Evolutionary conservation across 129 eudicot genomes (phyloP).

Genomic region (Pseudognaphalium luteoalbum): DNA sequence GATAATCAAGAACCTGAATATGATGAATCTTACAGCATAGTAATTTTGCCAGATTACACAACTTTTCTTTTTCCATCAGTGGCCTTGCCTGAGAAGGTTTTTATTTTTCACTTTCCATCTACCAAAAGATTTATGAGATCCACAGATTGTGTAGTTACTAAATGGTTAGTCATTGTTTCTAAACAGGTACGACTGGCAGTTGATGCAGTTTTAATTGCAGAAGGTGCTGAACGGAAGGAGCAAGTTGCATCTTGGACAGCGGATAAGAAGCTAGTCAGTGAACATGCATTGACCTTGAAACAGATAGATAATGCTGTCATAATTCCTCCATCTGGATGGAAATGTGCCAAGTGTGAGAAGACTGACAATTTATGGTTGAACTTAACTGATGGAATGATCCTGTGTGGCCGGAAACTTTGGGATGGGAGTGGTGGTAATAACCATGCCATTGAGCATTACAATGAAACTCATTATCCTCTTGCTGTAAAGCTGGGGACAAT

Average conservation of each 20-base stretch:
- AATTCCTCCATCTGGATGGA: slow-evolving; percentile 93
- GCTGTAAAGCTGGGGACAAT: slow-evolving; percentile 97
- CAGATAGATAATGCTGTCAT: slow-evolving; percentile 75
- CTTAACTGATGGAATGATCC: slow-evolving; percentile 87
- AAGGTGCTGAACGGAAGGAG: slow-evolving; percentile 94
- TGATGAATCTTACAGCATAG: slow-evolving; percentile 66
- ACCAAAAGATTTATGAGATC: neutral
- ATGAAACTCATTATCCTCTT: slow-evolving; percentile 70
- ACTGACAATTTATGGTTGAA: slow-evolving; percentile 94
- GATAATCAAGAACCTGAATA: slow-evolving; percentile 74
- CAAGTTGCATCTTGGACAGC: slow-evolving; percentile 93
- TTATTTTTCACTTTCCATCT: neutral
- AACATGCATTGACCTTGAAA: slow-evolving; percentile 66
- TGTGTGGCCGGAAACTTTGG: slow-evolving; percentile 91
- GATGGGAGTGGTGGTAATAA: slow-evolving; percentile 96
- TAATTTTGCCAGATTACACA: slow-evolving; percentile 67
- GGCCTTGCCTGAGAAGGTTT: slow-evolving; percentile 77
- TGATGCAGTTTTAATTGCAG: slow-evolving; percentile 74
- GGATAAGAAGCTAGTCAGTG: slow-evolving; percentile 70
- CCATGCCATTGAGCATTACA: slow-evolving; percentile 86
- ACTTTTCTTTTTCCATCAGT: slow-evolving; percentile 85
- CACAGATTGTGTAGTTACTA: neutral
- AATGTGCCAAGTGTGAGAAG: slow-evolving; percentile 85
- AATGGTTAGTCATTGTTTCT: slow-evolving; percentile 14
- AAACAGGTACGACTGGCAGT: slow-evolving; percentile 86